Evolutionary conservation across 2,329 filamentous ascomycete species (phyloP).

Genomic region (Botrytis sinoallii): DNA sequence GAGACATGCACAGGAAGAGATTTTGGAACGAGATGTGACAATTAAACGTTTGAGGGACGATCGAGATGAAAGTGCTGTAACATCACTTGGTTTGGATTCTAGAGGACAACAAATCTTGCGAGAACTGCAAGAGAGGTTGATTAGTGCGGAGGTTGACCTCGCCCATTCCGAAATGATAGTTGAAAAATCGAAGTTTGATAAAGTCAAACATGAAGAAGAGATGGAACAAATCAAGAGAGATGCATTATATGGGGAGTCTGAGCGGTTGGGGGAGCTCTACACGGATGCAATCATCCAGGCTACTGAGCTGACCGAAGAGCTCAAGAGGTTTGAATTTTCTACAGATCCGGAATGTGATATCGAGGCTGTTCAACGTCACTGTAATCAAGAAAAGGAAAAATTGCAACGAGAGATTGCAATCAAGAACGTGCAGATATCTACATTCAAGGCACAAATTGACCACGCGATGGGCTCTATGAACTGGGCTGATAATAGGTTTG

Average conservation of each 20-base stretch:
- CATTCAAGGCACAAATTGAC: conserved; percentile 9
- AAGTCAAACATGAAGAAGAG: not conserved
- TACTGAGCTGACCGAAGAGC: not conserved
- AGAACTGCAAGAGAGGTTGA: not conserved
- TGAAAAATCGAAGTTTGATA: not conserved
- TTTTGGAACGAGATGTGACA: not conserved
- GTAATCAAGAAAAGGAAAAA: not conserved
- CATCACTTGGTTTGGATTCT: not conserved
- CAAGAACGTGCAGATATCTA: not conserved
- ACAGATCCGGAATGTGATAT: not conserved
- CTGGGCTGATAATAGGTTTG: conserved; percentile 1
- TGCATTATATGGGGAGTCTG: conserved; percentile 3
- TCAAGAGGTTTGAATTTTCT: not conserved
- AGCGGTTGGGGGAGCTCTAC: not conserved
- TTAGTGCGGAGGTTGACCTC: not conserved
- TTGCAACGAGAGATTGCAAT: not conserved
- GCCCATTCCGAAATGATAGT: not conserved
- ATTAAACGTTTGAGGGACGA: not conserved
- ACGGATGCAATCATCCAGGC: not conserved
- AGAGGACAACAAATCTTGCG: conserved; percentile 10
- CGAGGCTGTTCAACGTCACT: not conserved
- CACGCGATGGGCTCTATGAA: not conserved
- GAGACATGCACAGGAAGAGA: not conserved
- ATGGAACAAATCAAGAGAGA: not conserved
- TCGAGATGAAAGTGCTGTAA: conserved; percentile 1